phyloP scores from a whole-genome alignment of 2,329 filamentous ascomycete genomes.

The Furcasterigmium furcatum region DNA sequence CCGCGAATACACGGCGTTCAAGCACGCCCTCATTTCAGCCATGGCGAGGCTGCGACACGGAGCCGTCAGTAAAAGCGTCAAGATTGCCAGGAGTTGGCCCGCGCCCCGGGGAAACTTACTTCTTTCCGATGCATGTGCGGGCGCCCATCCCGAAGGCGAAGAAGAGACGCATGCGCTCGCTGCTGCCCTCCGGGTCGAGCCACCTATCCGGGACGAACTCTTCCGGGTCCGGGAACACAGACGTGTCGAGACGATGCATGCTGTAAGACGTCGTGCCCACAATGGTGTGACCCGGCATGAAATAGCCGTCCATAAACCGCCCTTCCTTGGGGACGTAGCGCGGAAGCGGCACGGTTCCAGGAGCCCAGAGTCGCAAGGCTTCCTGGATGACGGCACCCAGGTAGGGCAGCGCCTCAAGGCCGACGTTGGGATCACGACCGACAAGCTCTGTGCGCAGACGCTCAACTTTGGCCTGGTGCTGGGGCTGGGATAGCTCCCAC shows the following conservation, averaged over 20 bases:
- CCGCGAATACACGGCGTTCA: conserved; percentile 1
- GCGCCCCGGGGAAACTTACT: not conserved
- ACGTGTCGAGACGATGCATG: conserved; percentile 9
- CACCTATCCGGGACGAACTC: conserved; percentile 15
- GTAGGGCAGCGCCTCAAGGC: conserved; percentile 7
- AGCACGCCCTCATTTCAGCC: conserved; percentile 1
- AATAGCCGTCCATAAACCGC: conserved; percentile 13
- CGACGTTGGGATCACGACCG: not conserved
- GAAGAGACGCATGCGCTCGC: not conserved
- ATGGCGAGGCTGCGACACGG: not conserved
- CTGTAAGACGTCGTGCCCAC: conserved; percentile 12
- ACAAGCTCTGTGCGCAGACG: not conserved
- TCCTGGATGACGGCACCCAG: conserved; percentile 7
- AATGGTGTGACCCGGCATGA: conserved; percentile 14
- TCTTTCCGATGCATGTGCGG: conserved; percentile 1
- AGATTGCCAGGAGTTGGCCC: too few species aligned
- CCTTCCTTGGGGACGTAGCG: conserved; percentile 13
- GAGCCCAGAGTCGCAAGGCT: conserved; percentile 8
- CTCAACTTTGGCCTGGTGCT: not conserved
- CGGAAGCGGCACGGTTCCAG: conserved; percentile 9
- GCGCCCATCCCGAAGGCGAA: not conserved
- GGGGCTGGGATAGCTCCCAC: conserved; percentile 1
- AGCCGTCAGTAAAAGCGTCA: not conserved
- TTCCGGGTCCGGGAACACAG: conserved; percentile 9
- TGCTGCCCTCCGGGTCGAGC: conserved; percentile 8